Percentiles rank a stretch among this genome's conserved stretches.
These are phyloP conservation scores for Ceratocystis cubensis DNA, from an alignment of 2,329 filamentous ascomycete genomes.

Conservation along the genomic window DNA sequence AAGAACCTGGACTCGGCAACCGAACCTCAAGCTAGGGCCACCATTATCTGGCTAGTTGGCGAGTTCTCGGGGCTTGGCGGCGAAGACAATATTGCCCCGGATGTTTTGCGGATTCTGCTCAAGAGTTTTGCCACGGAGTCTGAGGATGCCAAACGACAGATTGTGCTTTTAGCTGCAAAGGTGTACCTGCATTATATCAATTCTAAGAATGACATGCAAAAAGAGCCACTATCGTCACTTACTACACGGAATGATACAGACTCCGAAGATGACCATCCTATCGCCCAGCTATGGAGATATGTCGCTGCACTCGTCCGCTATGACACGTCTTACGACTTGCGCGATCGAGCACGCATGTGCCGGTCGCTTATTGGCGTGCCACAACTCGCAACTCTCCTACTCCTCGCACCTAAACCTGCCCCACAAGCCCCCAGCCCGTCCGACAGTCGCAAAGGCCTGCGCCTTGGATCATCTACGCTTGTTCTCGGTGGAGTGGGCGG, in stretches of 20 bases:
- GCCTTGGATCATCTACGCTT: conserved; percentile 73
- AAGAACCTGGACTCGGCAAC: conserved; percentile 83
- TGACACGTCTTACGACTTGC: conserved; percentile 87
- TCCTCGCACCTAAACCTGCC: conserved; percentile 87
- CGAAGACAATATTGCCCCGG: conserved; percentile 81
- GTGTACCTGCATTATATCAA: conserved; percentile 86
- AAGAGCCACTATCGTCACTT: conserved; percentile 28
- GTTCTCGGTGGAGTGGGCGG: conserved; percentile 68
- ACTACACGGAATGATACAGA: conserved; percentile 29
- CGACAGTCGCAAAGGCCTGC: conserved; percentile 63
- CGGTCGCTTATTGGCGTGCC: conserved; percentile 69
- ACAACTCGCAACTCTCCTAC: conserved; percentile 77
- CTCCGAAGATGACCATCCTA: conserved; percentile 46
- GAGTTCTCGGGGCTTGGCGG: conserved; percentile 74
- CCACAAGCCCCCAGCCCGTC: conserved; percentile 84
- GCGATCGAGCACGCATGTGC: conserved; percentile 81
- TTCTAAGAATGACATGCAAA: conserved; percentile 37
- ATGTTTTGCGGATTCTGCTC: conserved; percentile 77
- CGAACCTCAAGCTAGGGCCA: conserved; percentile 78
- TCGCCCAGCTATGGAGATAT: conserved; percentile 72
- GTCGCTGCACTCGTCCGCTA: conserved; percentile 76
- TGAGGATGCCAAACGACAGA: conserved; percentile 79
- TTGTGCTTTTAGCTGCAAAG: conserved; percentile 86
- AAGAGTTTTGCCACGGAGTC: conserved; percentile 76
- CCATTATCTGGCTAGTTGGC: conserved; percentile 93